Percentiles rank a stretch among this genome's conserved stretches.
Evolutionary conservation across 306 rosid species (phyloP).

Genomic region (Amphicarpaea edgeworthii): DNA sequence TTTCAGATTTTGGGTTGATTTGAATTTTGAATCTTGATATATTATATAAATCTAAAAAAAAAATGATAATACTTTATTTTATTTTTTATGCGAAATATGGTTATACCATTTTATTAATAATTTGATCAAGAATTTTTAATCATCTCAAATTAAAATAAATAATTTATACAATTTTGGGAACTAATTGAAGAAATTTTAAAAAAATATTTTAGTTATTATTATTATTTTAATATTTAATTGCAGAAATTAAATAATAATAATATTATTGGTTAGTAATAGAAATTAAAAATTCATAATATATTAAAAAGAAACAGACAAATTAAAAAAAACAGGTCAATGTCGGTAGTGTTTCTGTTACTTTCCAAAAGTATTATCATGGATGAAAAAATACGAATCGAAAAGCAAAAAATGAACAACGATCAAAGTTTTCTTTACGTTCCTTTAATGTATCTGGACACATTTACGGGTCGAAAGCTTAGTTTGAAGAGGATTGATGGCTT

Average conservation of each 20-base stretch:
- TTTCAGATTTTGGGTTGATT: no score
- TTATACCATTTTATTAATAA: no score
- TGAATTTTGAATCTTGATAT: no score
- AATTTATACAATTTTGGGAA: not conserved
- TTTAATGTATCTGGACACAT: not conserved
- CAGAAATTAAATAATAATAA: not conserved
- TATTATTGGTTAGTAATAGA: not conserved
- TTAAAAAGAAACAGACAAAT: not conserved
- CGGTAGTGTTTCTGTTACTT: not conserved
- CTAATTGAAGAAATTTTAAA: no score
- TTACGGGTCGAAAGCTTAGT: not conserved
- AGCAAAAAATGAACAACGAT: not conserved
- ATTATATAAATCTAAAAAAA: no score
- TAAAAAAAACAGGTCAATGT: not conserved
- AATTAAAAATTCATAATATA: not conserved
- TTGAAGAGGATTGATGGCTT: slow-evolving; percentile 1
- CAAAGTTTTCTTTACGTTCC: not conserved
- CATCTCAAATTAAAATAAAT: not conserved
- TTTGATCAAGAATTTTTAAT: not conserved
- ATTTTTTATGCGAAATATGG: no score
- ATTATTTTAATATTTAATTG: not conserved
- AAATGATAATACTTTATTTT: no score
- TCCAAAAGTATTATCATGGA: not conserved
- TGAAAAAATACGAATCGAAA: not conserved
- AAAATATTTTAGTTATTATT: not conserved